phyloP scores from a whole-genome alignment of 129 eudicot genomes.

The Solidago caesia region DNA sequence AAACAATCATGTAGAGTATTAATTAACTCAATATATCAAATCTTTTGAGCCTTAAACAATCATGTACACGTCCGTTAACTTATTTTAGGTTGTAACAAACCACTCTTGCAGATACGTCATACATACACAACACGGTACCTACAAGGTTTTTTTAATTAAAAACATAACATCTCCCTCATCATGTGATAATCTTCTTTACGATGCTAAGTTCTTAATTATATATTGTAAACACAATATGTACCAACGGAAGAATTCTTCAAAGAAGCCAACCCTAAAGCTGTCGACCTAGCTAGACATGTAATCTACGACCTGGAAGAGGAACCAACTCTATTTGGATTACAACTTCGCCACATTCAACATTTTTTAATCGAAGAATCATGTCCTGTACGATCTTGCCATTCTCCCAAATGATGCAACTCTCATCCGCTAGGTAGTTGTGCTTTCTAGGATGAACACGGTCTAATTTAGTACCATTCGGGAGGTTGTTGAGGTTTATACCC shows the following conservation, averaged over 20 bases:
- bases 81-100: no score
- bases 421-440: slow-evolving; percentile 39
- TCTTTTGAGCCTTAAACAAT: no score
- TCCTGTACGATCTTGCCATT: slow-evolving; percentile 54
- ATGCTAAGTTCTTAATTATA: background rate
- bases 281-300: slow-evolving; percentile 13
- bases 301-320: slow-evolving; percentile 42
- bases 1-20: no score
- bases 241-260: background rate
- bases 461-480: slow-evolving; percentile 52
- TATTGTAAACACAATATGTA: background rate
- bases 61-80: no score
- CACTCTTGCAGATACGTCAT: no score
- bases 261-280: background rate
- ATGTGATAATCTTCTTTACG: background rate
- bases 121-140: no score
- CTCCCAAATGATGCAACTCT: slow-evolving; percentile 46
- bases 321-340: slow-evolving; percentile 55
- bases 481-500: slow-evolving; percentile 42
- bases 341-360: slow-evolving; percentile 57
- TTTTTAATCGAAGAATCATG: slow-evolving; percentile 43
- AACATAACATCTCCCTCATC: no score
- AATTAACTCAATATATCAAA: no score
- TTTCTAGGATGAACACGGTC: slow-evolving; percentile 50
- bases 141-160: no score